Base-by-base conservation (phyloP, 176 grass and related monocot genomes). In the Triticum turgidum region DNA sequence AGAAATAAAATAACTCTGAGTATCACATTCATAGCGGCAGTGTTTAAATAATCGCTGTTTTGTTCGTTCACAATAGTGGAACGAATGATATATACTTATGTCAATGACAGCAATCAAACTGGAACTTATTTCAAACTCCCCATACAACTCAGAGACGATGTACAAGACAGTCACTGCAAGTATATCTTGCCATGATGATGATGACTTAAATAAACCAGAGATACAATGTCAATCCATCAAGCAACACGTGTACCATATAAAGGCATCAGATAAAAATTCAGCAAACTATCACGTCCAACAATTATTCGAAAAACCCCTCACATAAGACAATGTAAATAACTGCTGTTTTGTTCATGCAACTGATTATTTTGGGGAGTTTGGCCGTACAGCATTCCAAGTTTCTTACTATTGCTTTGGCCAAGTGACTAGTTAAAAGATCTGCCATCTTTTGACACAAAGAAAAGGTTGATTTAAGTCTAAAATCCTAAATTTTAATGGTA, bases 281-380 rank as follows among this genome's bases (percentile, higher is more conserved):
- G 24, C 27, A 75, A 83, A 83, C 56, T 35, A 41, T 27, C 73
- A 33, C 5, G 65, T 79, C 39, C 84, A 33, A 37, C 64, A 83
- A 78, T 86, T 73, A 78, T 18, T 76, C 8, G 0, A 25, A 83
- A 15, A 38, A n/a, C 0, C 39, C 22, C 9, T 13, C 27, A 2
- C 12, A 14, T 29, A 49, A 65, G 22, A 86, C 14, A 7, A 32
- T 83, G 38, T 18, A 54, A 83, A 83, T 17, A 37, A 11, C 25
- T 18, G n/a, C 30, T 82, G 15, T 69, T 77, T 81, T 20, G 39
- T 21, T 58, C 3, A 41, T 20, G 1, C 33, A 56, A 72, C 76
- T n/a, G 12, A 21, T 25, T n/a, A 42, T 5, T 62, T 65, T 54
- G 4, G 7, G 1, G 29, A 69, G 68, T 69, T 66, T 27, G 25